Evolutionary conservation across 345 rosid genomes (phyloP).

Genomic region (Arabidopsis thaliana): TAIR10.1 NC_003070.9:5734501-5735000

Average conservation of each 20-base stretch:
- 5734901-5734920: conserved; percentile 17
- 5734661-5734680: background rate
- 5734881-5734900: conserved; percentile 24
- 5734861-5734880: background rate
- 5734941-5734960: conserved; percentile 66
- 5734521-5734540: conserved; percentile 17
- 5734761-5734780: conserved; percentile 76
- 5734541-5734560: conserved; percentile 41
- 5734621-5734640: conserved; percentile 73
- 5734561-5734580: conserved; percentile 53
- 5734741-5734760: conserved; percentile 65
- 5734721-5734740: conserved; percentile 68
- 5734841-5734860: conserved; percentile 63
- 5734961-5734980: conserved; percentile 63
- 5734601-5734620: conserved; percentile 82
- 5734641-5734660: background rate
- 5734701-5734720: background rate
- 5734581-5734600: conserved; percentile 71
- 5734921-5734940: background rate
- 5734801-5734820: conserved; percentile 77
- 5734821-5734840: conserved; percentile 73
- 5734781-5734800: conserved; percentile 73
- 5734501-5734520: conserved; percentile 3
- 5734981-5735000: conserved; percentile 85
- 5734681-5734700: background rate